Base-by-base conservation (phyloP, 805 yeast genomes). In the Lipomyces yamadae region DNA sequence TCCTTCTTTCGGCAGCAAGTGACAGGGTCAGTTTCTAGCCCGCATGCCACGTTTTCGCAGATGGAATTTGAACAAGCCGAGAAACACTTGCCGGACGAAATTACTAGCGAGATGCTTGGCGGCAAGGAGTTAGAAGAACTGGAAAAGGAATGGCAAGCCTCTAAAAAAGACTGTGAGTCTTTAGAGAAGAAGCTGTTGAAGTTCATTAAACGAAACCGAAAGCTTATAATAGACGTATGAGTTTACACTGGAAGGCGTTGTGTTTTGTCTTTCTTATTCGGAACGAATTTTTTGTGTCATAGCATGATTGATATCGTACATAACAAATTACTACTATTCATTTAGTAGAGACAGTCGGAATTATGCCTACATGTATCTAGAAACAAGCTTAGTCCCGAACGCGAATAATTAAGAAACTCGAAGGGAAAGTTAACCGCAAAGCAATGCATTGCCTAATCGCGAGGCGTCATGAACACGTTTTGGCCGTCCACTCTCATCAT, bases 111-210 rank as follows among this genome's bases (percentile, higher is more conserved):
- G 15, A 60, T 58, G 6, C 32, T 55, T 15, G 52, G 45, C 30
- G 39, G 62, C 15, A 56, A 32, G 62, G 52, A 56, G 55, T 34
- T 52, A 35, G 72, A 69, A 53, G 60, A 60, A 18, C 58, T 66
- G 58, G 65, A 66, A 55, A 59, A 53, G 48, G 62, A 59, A 35
- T 65, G 67, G 65, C 54, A 61, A 52, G 65, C 60, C 42, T 64
- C 65, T 30, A 66, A 57, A 52, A 67, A 66, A 56, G 67, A 63
- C 8, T 37, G 63, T 7, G 66, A 65, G 35, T 55, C 29, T 4
- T 37, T 67, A 60, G 69, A 39, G 65, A 66, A 63, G 37, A 63
- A 56, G 37, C 34, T 68, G 45, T 54, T 50, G 24, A 68, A 66
- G 60, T 55, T 62, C 10, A 58, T 62, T 8, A 68, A 60, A 48